Base-by-base conservation (phyloP, 495 filamentous ascomycete genomes). In the Penicillium argentinense region DNA sequence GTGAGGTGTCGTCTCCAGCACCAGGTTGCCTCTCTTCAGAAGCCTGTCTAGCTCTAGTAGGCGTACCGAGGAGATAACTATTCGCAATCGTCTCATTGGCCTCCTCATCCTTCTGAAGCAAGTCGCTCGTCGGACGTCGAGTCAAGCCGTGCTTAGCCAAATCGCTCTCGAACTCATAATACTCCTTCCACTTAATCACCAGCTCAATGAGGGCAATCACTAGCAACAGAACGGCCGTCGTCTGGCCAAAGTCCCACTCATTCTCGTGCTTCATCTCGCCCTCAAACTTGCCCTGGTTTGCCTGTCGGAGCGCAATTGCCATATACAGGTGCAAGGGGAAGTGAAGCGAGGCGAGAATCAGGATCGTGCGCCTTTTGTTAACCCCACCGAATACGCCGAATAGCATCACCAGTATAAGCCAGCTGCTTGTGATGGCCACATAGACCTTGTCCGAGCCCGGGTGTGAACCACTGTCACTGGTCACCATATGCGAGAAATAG, bases 211-310 rank as follows among this genome's bases (percentile, higher is more conserved):
- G n/a, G 6, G 67, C 54, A 47, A 64, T 39, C 0, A 19, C 56
- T 9, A 70, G 57, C 18, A 70, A 47, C 12, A 70, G 26, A 7
- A 56, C 57, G 3, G 64, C 64, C 11, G 62, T 67, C 3, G 67
- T 70, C 53, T 70, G 67, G 2, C 67, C 67, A 39, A 70, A 68
- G 34, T 70, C 64, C 64, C 67, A 68, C 1, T 46, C 45, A 44
- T 66, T 64, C 53, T 70, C 67, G 16, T 50, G 39, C 17, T 53
- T 59, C 11, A 7, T 16, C 16, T 60, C 54, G 13, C 58, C 57
- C 27, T 66, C 67, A 18, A 68, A 53, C 11, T 52, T 53, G 1
- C 42, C 49, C 24, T 68, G 56, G 45, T 67, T 70, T 17, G 59
- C 64, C 34, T 49, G 38, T 17, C 64, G 62, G 21, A 70, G 42